Evolutionary conservation across 108 stramenopile species (phyloP), one percentile per base, ranked within the genome.

Genomic region (Cyclotella cryptica): DNA sequence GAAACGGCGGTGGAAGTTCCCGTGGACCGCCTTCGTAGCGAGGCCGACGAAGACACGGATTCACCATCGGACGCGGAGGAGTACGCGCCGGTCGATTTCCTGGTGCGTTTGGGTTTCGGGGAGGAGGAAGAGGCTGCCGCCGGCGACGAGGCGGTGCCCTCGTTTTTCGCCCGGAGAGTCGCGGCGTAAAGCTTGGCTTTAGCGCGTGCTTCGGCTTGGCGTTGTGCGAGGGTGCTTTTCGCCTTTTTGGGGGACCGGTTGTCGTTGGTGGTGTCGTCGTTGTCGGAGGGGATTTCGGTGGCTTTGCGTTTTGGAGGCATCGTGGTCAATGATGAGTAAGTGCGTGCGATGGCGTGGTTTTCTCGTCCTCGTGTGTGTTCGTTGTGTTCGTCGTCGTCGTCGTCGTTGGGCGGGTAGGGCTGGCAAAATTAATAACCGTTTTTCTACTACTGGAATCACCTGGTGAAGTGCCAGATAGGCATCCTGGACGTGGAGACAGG

Each of bases 251-350:
- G 28, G 17, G 69, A 46, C 35, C 66, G 24, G 10, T 24, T 60
- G 26, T 55, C 35, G 8, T 51, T 71, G 11, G 68, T 57, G 55
- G 71, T 26, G 10, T 42, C 62, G 26, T 55, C 47, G 6, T 51
- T 71, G 29, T 55, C 39, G 57, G 46, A 17, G 39, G 57, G 13
- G 49, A 14, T 49, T 26, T 57, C 64, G 54, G 19, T 62, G 21
- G 70, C 74, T 59, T 81, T 81, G 43, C 80, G 74, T 41, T 81
- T 73, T 44, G 78, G 58, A 69, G 80, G 72, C 80, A 81, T 81
- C 26, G 9, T 59, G 49, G 1, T 35, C 35, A 35, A 35, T 61
- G 9, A 49, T 49, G 9, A 49, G n/a, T n/a, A n/a, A n/a, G n/a
- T n/a, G n/a, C n/a, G 9, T 3, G 47, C 2, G 47, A 49, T 3